Conservation (phyloP, 1,284 basidiomycete genomes). For the Leccinum subrobustum region DNA sequence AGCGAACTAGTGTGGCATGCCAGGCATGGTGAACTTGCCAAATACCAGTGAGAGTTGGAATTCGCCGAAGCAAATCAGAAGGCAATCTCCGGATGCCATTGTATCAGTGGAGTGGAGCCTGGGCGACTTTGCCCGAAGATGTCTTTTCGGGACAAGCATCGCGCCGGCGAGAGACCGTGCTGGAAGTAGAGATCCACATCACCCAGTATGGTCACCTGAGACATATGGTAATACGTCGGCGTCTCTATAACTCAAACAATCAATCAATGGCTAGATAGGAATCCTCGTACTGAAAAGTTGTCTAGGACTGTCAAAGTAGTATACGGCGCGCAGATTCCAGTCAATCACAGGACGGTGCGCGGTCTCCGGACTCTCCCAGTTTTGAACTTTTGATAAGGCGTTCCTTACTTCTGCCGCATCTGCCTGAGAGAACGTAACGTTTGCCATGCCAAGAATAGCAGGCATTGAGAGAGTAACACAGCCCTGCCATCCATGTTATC, state of each 20-base stretch:
- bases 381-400: too few species aligned
- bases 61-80: constrained; percentile 10
- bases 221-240: background rate
- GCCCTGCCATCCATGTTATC: too few species aligned
- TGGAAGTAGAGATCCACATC: background rate
- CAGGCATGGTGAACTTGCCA: constrained; percentile 4
- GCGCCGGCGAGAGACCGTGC: background rate
- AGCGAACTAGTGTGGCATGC: background rate
- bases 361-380: too few species aligned
- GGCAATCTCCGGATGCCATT: constrained; percentile 19
- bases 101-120: background rate
- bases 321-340: too few species aligned
- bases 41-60: constrained; percentile 22
- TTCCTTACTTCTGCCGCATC: too few species aligned
- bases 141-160: constrained; percentile 25
- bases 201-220: background rate
- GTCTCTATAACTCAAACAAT: background rate
- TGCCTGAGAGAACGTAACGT: too few species aligned
- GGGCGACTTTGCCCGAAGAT: constrained; percentile 22
- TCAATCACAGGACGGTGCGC: too few species aligned
- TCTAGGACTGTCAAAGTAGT: background rate
- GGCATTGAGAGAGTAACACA: too few species aligned
- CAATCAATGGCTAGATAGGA: background rate
- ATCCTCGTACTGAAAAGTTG: background rate
- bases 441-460: too few species aligned